These are phyloP conservation scores for Ziziphus jujuba DNA, from an alignment of 306 rosid species.

Conservation along the genomic window DNA sequence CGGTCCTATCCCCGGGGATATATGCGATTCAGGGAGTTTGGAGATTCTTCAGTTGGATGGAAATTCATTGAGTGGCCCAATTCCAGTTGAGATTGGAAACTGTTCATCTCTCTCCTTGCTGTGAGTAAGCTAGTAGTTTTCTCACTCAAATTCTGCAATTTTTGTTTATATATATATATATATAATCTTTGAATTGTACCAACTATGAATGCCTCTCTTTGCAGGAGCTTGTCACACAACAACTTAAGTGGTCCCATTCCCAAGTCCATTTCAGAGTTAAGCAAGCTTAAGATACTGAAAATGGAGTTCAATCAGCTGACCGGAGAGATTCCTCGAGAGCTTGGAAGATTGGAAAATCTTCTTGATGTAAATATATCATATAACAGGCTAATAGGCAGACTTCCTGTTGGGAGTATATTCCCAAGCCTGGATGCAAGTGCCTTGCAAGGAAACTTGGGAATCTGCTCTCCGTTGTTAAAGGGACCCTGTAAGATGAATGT, in stretches of 20 bases:
- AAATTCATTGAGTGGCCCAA: conserved; percentile 58
- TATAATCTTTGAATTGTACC: neutral
- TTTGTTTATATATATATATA: neutral
- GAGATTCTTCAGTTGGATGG: conserved; percentile 83
- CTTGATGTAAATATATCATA: conserved; percentile 83
- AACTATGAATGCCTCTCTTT: neutral
- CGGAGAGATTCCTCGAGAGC: conserved; percentile 92
- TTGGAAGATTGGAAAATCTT: conserved; percentile 72
- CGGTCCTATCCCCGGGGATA: conserved; percentile 68
- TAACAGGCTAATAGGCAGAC: conserved; percentile 84
- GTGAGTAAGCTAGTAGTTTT: conserved; percentile 43
- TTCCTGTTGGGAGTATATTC: conserved; percentile 66
- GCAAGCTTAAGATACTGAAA: conserved; percentile 66
- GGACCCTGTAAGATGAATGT: conserved; percentile 94
- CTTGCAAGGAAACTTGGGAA: conserved; percentile 80
- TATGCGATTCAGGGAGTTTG: conserved; percentile 77
- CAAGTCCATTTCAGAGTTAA: conserved; percentile 62
- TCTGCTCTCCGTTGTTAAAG: conserved; percentile 77
- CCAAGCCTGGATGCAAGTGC: conserved; percentile 80
- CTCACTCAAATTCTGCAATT: conserved; percentile 5
- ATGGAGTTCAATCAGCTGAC: conserved; percentile 74
- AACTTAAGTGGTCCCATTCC: conserved; percentile 73
- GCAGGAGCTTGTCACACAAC: conserved; percentile 85
- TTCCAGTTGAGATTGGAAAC: conserved; percentile 83
- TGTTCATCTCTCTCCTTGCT: conserved; percentile 79